Conservation (phyloP, 495 filamentous ascomycete genomes). For the Xylaria longipes region DNA sequence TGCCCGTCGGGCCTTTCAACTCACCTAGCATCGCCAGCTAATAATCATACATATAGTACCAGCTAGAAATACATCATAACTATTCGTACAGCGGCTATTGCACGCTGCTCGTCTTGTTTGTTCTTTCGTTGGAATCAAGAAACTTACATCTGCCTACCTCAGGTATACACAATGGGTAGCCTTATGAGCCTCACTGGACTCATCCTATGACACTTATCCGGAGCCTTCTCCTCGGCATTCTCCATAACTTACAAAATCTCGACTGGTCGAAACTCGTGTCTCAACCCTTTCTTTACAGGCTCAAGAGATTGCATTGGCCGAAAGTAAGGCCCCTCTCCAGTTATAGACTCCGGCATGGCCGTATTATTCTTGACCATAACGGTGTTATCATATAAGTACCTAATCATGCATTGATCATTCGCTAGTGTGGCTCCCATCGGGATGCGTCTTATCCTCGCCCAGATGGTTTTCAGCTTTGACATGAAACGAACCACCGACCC, state of each 20-base stretch:
- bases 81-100: neutral
- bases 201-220: too few relatives aligned
- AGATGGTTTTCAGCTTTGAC: constrained; percentile 28
- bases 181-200: neutral
- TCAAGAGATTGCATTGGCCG: constrained; percentile 31
- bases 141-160: neutral
- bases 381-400: neutral
- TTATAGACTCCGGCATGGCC: neutral
- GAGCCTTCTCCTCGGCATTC: too few relatives aligned
- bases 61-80: neutral
- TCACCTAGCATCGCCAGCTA: too few relatives aligned
- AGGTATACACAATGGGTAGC: neutral
- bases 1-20: too few relatives aligned
- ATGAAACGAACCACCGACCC: constrained; percentile 20
- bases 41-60: neutral
- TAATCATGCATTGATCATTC: neutral
- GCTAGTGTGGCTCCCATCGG: constrained; percentile 26
- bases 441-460: constrained; percentile 30
- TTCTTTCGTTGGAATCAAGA: neutral
- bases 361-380: neutral
- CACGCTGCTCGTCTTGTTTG: neutral
- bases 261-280: too few relatives aligned
- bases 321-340: constrained; percentile 11
- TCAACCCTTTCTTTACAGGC: constrained; percentile 31
- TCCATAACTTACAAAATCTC: too few relatives aligned